Evolutionary conservation across 2,329 filamentous ascomycete species (phyloP), one percentile per base, ranked within the genome.

Genomic region (Fusarium sp.): DNA sequence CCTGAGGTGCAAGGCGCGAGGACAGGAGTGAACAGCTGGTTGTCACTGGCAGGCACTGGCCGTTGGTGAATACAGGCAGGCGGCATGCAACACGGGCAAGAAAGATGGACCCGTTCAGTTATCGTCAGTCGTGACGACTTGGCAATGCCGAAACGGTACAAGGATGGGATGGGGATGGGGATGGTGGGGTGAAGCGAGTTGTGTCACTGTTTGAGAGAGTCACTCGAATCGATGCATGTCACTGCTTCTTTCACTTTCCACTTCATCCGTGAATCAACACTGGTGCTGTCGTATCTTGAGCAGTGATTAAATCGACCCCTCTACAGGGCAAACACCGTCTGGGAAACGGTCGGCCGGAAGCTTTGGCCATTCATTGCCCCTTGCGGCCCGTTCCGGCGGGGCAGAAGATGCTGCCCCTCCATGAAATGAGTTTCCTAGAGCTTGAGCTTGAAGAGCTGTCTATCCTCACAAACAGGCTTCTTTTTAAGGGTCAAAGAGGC

Each of bases 381-480:
- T 64, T 72, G 74, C 76, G 76, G 75, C 68, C 76, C 76, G 76
- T 75, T 72, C 76, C 76, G 74, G 72, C 70, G 72, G 75, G 66
- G 66, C 71, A 61, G 12, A 25, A 25, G 33, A 37, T 54, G 25
- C 32, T 43, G 50, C 62, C 62, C 62, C 62, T 64, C 62, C 50
- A 57, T 45, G 52, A 61, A 22, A n/a, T 52, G 47, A 47, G 22
- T 47, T 47, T 32, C n/a, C 25, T 47, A 25, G 22, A 25, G 43
- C 43, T 47, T 17, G 43, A 47, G 43, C 22, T 47, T 45, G 20
- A 50, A 27, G 22, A 54, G 30, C 33, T 54, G 10, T 47, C 3
- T 27, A 7, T 3, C 22, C 25, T 50, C 15, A 15, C 25, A 30
- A 27, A 27, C n/a, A 60, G 17, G 14, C 14, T 33, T 35, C 33